Conservation (phyloP, 1,284 basidiomycete species). For the Flammula alnicola region DNA sequence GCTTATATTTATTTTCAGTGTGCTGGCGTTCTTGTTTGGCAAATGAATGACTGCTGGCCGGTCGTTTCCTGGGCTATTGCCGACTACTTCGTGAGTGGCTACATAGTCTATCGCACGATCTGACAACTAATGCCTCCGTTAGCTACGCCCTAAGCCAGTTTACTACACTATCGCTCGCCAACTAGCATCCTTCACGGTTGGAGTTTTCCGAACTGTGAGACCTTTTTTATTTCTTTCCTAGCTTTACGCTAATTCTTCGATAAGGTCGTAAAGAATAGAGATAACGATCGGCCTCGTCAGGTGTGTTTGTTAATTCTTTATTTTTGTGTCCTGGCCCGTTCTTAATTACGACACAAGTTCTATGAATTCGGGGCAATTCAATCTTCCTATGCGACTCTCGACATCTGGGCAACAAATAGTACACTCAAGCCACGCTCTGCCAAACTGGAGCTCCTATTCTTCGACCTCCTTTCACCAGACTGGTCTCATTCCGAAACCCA, state of each 20-base stretch:
- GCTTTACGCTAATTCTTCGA: not conserved
- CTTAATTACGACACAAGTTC: slow-evolving; percentile 33
- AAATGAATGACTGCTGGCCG: slow-evolving; percentile 77
- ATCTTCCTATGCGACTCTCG: slow-evolving; percentile 46
- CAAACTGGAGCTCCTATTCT: slow-evolving; percentile 45
- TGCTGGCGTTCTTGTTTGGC: slow-evolving; percentile 68
- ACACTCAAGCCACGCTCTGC: slow-evolving; percentile 34
- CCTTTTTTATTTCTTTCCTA: not conserved
- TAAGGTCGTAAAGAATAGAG: slow-evolving; percentile 50
- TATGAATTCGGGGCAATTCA: slow-evolving; percentile 64
- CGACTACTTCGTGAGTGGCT: slow-evolving; percentile 62
- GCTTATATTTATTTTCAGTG: slow-evolving; percentile 38
- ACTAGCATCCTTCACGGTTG: slow-evolving; percentile 51
- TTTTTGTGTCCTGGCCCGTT: not conserved
- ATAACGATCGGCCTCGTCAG: slow-evolving; percentile 55
- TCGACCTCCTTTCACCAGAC: slow-evolving; percentile 41
- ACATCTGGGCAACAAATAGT: slow-evolving; percentile 56
- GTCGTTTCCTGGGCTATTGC: slow-evolving; percentile 71
- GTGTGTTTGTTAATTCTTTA: slow-evolving; percentile 24
- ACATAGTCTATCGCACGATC: not conserved
- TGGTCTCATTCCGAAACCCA: slow-evolving; percentile 40
- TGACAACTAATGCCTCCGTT: not conserved
- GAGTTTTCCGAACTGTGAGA: slow-evolving; percentile 49
- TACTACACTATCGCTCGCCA: slow-evolving; percentile 62
- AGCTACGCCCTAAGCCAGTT: slow-evolving; percentile 62